These are phyloP conservation scores for Pseudomassariella vexata DNA, from an alignment of 2,329 filamentous ascomycete genomes.

Conservation along the genomic window DNA sequence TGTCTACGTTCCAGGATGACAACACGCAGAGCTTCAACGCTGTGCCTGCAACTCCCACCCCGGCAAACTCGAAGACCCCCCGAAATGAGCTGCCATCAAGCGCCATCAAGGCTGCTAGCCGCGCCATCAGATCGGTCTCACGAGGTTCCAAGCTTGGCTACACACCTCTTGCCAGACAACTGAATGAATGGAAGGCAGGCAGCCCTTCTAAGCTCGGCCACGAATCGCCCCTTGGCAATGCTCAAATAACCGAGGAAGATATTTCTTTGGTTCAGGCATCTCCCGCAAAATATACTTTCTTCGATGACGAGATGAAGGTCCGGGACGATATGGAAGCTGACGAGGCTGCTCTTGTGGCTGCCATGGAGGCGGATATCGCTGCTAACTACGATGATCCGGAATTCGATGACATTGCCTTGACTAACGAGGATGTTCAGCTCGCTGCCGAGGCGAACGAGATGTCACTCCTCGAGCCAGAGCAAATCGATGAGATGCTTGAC, in stretches of 20 bases:
- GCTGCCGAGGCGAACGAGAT: constrained; percentile 55
- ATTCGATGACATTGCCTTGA: constrained; percentile 42
- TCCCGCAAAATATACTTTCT: constrained; percentile 44
- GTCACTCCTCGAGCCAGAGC: constrained; percentile 45
- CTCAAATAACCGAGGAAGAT: constrained; percentile 19
- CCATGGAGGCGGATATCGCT: constrained; percentile 28
- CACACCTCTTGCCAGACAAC: constrained; percentile 56
- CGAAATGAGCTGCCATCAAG: constrained; percentile 17
- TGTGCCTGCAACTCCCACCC: constrained; percentile 37
- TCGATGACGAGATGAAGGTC: constrained; percentile 54
- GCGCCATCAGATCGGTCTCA: constrained; percentile 23
- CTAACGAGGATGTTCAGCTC: constrained; percentile 51
- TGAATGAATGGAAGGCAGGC: constrained; percentile 57
- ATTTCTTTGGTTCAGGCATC: constrained; percentile 25
- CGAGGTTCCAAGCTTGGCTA: constrained; percentile 43
- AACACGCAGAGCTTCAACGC: constrained; percentile 20
- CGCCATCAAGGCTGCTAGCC: constrained; percentile 20
- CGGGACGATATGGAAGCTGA: constrained; percentile 12
- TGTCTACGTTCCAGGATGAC: constrained; percentile 17
- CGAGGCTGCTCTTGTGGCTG: constrained; percentile 27
- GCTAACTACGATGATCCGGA: constrained; percentile 27
- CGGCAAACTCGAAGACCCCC: constrained; percentile 17
- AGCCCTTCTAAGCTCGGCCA: constrained; percentile 41
- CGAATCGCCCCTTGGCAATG: constrained; percentile 15
- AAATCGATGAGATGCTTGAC: constrained; percentile 28